These are phyloP conservation scores for Yamadazyma sp. DNA, from an alignment of 805 yeast species.

Conservation along the genomic window DNA sequence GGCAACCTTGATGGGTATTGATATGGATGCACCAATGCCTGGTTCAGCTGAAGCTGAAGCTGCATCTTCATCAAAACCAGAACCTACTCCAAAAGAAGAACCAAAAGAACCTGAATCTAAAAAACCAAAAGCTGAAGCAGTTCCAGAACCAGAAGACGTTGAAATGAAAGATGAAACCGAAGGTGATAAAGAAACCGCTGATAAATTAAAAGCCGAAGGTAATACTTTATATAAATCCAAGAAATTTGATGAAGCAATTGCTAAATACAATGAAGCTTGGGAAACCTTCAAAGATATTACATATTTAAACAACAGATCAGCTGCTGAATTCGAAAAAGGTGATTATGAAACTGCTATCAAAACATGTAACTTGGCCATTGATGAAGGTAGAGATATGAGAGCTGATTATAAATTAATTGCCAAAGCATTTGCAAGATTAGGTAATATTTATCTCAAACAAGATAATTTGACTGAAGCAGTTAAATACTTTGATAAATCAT, in stretches of 20 bases:
- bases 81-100: slow-evolving; percentile 7
- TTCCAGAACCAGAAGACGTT: slow-evolving; percentile 25
- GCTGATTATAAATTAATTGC: slow-evolving; percentile 92
- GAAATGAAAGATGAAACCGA: slow-evolving; percentile 36
- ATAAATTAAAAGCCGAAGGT: slow-evolving; percentile 76
- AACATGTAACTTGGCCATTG: slow-evolving; percentile 81
- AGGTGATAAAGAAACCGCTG: slow-evolving; percentile 51
- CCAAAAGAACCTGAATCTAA: slow-evolving; percentile 17
- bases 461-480: slow-evolving; percentile 72
- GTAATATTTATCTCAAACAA: slow-evolving; percentile 74
- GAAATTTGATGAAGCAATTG: slow-evolving; percentile 91
- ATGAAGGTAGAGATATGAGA: slow-evolving; percentile 82
- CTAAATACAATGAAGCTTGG: slow-evolving; percentile 82
- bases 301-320: slow-evolving; percentile 92
- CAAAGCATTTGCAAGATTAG: slow-evolving; percentile 89
- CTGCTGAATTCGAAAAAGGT: slow-evolving; percentile 96
- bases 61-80: slow-evolving; percentile 6
- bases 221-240: slow-evolving; percentile 81
- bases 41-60: slow-evolving; percentile 15
- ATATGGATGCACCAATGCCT: slow-evolving; percentile 46
- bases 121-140: slow-evolving; percentile 13
- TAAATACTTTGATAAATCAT: slow-evolving; percentile 78
- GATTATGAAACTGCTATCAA: slow-evolving; percentile 81
- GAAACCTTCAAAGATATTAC: slow-evolving; percentile 79
- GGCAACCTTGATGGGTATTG: slow-evolving; percentile 83